phyloP scores from a whole-genome alignment of 2,329 filamentous ascomycete species.

The Penicillium sp. region DNA sequence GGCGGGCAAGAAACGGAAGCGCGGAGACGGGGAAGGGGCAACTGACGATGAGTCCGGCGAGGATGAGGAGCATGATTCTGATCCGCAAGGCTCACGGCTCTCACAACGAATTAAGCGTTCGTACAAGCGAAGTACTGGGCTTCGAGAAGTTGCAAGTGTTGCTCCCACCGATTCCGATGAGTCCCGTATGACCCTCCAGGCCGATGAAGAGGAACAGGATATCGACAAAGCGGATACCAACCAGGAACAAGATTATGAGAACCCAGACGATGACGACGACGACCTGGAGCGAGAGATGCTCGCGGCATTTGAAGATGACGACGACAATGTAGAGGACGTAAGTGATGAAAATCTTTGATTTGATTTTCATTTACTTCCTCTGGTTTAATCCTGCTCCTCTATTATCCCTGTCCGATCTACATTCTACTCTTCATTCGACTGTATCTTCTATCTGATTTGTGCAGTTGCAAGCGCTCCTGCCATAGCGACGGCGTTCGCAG shows the following conservation, averaged over 20 bases:
- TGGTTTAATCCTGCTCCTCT: conserved; percentile 1
- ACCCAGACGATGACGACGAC: conserved; percentile 46
- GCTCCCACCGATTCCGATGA: conserved; percentile 13
- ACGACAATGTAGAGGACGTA: conserved; percentile 36
- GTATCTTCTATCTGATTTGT: conserved; percentile 4
- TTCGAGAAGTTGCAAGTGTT: conserved; percentile 38
- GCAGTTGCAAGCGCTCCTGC: conserved; percentile 28
- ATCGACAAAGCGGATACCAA: conserved; percentile 29
- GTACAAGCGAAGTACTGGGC: conserved; percentile 41
- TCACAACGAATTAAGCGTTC: conserved; percentile 44
- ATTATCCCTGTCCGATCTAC: not conserved
- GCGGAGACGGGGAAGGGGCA: conserved; percentile 27
- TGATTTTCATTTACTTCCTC: conserved; percentile 2
- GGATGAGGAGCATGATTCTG: conserved; percentile 38
- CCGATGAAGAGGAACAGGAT: conserved; percentile 18
- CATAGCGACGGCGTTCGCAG: conserved; percentile 33
- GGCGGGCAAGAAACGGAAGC: conserved; percentile 40
- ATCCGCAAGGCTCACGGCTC: conserved; percentile 38
- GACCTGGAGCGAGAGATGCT: conserved; percentile 57
- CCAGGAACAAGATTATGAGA: conserved; percentile 31
- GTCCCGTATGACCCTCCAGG: not conserved
- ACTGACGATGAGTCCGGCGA: conserved; percentile 23
- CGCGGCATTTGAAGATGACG: conserved; percentile 55
- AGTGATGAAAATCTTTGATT: conserved; percentile 33
- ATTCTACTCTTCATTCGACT: not conserved